Evolutionary conservation across 2,329 filamentous ascomycete species (phyloP), one percentile per base, ranked within the genome.

Genomic region (Emydomyces testavorans): DNA sequence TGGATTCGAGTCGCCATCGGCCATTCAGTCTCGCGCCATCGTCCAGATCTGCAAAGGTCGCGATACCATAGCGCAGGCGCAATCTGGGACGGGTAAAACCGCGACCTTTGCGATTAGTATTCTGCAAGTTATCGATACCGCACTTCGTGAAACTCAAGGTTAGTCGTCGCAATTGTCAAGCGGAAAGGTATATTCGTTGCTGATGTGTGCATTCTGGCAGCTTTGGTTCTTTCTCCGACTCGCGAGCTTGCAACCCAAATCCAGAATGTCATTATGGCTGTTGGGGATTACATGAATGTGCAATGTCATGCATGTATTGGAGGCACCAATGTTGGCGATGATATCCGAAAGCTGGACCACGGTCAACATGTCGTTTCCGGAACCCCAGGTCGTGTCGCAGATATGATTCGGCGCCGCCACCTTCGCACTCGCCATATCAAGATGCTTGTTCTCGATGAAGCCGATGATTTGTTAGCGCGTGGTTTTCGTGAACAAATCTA

Each of bases 201-300:
- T 51, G 18, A 51, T 32, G 26, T 24, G 10, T 35, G 7, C 13
- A 16, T 5, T 15, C 32, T 21, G 51, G 6, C 49, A 73, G 92
- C 92, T 4, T 80, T 98, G 37, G 89, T 98, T 7, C 79, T 98
- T 6, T 95, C 92, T 3, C 92, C 92, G 2, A 96, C 90, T 16
- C 87, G 92, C 64, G 92, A 98, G 76, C 75, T 98, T 55, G 92
- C 92, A 38, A 95, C 90, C 23, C 92, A 98, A 71, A 98, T 98
- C 56, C 92, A 98, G 71, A 94, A 87, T 29, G 92, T 98, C 51
- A 85, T 98, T 58, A 94, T 96, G 81, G 92, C 92, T n/a, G 79
- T 98, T n/a, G 92, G 92, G 56, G 92, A 98, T 69, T 98, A 95
- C 75, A 96, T 98, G 92, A 95, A 95, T 64, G 87, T 98, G 2